Percentiles rank a stretch among this genome's conserved stretches.
Evolutionary conservation across 495 filamentous ascomycete genomes (phyloP).

Genomic region (Tuber brumale): DNA sequence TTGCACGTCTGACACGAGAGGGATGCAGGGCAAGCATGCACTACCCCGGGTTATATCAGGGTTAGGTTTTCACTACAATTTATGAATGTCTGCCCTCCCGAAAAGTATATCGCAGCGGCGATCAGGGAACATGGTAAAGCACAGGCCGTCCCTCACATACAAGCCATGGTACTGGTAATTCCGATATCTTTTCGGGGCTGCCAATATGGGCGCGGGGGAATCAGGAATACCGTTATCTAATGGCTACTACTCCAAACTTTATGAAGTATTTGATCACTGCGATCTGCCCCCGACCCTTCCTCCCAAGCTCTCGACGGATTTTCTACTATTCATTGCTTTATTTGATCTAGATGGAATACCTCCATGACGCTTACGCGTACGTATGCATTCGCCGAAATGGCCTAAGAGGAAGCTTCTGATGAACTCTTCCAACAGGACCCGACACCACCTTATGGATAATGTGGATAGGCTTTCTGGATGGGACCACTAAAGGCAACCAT

Average conservation of each 20-base stretch:
- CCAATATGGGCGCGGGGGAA: background rate
- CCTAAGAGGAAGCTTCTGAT: background rate
- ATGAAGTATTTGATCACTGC: slow-evolving; percentile 1
- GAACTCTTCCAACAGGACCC: background rate
- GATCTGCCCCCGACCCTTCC: background rate
- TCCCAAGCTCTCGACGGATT: background rate
- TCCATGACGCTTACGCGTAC: background rate
- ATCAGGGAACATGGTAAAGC: slow-evolving; percentile 4
- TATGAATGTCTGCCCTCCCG: background rate
- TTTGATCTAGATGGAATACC: background rate
- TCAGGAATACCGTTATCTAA: background rate
- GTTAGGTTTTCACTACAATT: background rate
- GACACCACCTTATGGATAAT: background rate
- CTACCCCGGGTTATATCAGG: background rate
- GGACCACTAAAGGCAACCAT: background rate
- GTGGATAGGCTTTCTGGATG: background rate
- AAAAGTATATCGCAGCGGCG: background rate
- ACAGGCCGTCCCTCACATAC: background rate
- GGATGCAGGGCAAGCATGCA: background rate
- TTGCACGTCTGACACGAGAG: background rate
- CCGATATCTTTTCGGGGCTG: background rate
- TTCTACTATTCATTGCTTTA: background rate
- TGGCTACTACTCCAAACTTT: background rate
- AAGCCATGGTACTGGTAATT: background rate
- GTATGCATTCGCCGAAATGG: background rate